Evolutionary conservation across 2,329 filamentous ascomycete genomes (phyloP), one percentile per base, ranked within the genome.

Genomic region (Penicillium expansum): DNA sequence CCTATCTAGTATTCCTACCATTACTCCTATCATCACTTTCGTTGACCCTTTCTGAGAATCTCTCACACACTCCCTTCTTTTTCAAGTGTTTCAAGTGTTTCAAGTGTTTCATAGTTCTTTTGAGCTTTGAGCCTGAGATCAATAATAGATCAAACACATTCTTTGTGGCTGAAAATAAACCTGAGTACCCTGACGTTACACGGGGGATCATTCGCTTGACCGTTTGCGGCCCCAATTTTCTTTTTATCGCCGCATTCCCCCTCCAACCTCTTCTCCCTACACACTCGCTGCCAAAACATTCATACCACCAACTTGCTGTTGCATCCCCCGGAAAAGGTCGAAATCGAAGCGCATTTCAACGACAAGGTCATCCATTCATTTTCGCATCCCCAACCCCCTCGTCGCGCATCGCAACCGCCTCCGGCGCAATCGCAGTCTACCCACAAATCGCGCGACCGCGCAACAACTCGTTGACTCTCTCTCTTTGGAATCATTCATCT

Each of bases 241-340:
- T 63, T 66, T 66, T 67, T 65, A 63, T 67, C 63, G 45, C 52
- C 37, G 37, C 29, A 27, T 48, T 63, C 42, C 56, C 63, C 61
- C 61, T 56, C 62, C 61, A 59, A 64, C 43, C 57, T 41, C 41
- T 53, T 50, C 57, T 52, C 61, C 47, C 49, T 52, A 62, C 61
- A 52, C 57, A 55, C 64, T 57, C 54, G 33, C 55, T 56, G 18
- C 56, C 52, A 56, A 54, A 42, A 82, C 38, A 90, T 89, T 74
- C 81, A 82, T 67, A 82, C 84, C 10, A 75, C 79, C 79, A 32
- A 82, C 44, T 80, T 88, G 51, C 87, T 20, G 1, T 85, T 64
- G 69, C 67, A 67, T 66, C 57, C 22, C 48, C 61, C 67, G 66
- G 68, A 62, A 37, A 33, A 20, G 42, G 61, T 56, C 56, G 24